A percentile compares a stretch with the other conserved stretches of the same genome.
Conservation (phyloP, 2,329 filamentous ascomycete species). For the Penicillium sp. region DNA sequence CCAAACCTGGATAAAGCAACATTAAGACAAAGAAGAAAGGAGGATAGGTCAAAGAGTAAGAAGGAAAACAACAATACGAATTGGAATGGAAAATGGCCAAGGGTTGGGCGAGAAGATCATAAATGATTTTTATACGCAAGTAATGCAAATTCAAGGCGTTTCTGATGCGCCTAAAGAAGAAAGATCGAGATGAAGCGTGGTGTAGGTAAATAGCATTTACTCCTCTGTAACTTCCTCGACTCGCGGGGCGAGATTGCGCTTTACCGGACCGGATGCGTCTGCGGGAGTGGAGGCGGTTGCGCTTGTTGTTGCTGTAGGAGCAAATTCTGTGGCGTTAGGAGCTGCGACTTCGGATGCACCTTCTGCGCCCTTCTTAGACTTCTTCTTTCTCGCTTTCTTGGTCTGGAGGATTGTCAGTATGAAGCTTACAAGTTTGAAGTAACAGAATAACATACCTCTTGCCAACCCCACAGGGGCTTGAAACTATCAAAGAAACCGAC, state of each 20-base stretch:
- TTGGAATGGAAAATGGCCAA: background rate
- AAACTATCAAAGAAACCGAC: constrained; percentile 98
- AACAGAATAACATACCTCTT: constrained; percentile 69
- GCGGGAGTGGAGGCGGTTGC: constrained; percentile 45
- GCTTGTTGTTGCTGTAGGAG: constrained; percentile 40
- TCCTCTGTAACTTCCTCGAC: constrained; percentile 53
- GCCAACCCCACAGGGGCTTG: constrained; percentile 96
- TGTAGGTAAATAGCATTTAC: constrained; percentile 25
- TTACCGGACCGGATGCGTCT: constrained; percentile 37
- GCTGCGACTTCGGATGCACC: constrained; percentile 18
- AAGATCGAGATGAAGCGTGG: background rate
- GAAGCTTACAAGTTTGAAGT: background rate
- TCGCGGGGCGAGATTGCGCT: constrained; percentile 48
- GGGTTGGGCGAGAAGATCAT: background rate
- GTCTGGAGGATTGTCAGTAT: constrained; percentile 30
- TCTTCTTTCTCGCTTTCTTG: constrained; percentile 46
- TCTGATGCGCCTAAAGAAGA: background rate
- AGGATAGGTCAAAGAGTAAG: background rate
- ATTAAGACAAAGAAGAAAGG: background rate
- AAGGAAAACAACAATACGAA: background rate
- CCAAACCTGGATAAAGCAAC: background rate
- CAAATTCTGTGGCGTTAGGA: constrained; percentile 19
- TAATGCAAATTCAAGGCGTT: background rate
- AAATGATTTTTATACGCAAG: background rate
- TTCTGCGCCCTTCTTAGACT: constrained; percentile 34